These are phyloP conservation scores for Penicillium freii DNA, from an alignment of 2,329 filamentous ascomycete species.

Conservation along the genomic window DNA sequence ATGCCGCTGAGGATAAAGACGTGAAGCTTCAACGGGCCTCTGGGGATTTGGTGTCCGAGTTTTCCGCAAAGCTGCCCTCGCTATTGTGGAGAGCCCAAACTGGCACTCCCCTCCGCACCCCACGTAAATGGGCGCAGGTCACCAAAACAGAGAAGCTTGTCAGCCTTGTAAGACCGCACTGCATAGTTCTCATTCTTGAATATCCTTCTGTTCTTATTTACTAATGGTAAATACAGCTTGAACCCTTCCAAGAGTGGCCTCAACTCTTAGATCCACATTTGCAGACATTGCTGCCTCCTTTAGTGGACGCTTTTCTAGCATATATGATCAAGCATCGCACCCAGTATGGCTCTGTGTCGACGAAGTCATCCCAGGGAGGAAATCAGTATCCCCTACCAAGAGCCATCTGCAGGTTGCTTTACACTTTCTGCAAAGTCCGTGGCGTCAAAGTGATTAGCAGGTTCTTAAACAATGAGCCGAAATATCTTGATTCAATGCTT, in stretches of 20 bases:
- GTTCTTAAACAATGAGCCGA: conserved; percentile 87
- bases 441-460: conserved; percentile 89
- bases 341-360: conserved; percentile 38
- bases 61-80: conserved; percentile 42
- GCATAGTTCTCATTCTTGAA: background rate
- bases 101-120: conserved; percentile 26
- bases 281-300: conserved; percentile 67
- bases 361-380: conserved; percentile 36
- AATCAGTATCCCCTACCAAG: conserved; percentile 55
- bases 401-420: conserved; percentile 76
- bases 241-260: conserved; percentile 92
- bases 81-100: conserved; percentile 40
- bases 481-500: conserved; percentile 77
- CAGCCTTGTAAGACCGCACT: conserved; percentile 36
- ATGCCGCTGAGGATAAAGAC: conserved; percentile 46
- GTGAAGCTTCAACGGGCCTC: conserved; percentile 49
- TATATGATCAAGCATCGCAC: conserved; percentile 52
- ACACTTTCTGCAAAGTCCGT: conserved; percentile 89
- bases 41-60: conserved; percentile 44
- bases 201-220: background rate
- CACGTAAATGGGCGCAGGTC: conserved; percentile 40
- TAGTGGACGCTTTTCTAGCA: conserved; percentile 74
- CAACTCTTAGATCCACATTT: conserved; percentile 87
- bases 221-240: conserved; percentile 52
- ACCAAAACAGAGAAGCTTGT: conserved; percentile 42